Base-by-base conservation (phyloP, 345 rosid species). In the Tarenaya hassleriana region DNA sequence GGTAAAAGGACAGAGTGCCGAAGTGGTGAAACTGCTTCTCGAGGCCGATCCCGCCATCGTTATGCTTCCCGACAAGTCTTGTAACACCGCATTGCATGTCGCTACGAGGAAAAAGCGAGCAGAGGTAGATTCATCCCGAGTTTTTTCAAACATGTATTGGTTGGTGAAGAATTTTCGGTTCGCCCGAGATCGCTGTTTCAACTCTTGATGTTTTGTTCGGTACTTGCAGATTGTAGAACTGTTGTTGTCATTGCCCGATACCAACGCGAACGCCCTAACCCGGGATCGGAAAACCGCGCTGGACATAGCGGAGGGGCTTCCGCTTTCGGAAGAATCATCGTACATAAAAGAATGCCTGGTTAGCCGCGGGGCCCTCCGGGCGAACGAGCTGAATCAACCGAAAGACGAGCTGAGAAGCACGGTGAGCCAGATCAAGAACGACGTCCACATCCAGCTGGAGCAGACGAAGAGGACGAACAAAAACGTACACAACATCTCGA, bases 261-360 rank as follows among this genome's bases (percentile, higher is more conserved):
- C 79, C 33, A 88, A 85, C 15, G 94, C 90, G 33, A 92, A 92
- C 72, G 94, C 94, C 29, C 66, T 76, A 56, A 92, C 79, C 16
- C 78, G 96, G 66, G 98, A 92, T 61, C 90, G 72, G 55, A 84
- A 92, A 76, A 92, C 98, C 40, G 90, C 98, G n/a, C 79, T 92
- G 0, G 98, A 92, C 77, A 78, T 92, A 62, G 98, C 95, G 3
- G 97, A 92, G 53, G 83, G 64, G 65, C 97, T 88, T 71, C 84
- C 94, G 16, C 79, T 70, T 37, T 92, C 95, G 13, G 86, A 74
- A 63, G 94, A 92, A 53, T 89, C 98, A 10, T 53, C 81, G 7
- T 82, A 77, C 7, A 81, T 92, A 61, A 81, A 65, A 74, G 84
- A 75, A n/a, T 76, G 80, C 60, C 90, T 92, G 46, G 53, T 72